These are phyloP conservation scores for Hibiscus trionum DNA, from an alignment of 345 rosid species.

Conservation along the genomic window DNA sequence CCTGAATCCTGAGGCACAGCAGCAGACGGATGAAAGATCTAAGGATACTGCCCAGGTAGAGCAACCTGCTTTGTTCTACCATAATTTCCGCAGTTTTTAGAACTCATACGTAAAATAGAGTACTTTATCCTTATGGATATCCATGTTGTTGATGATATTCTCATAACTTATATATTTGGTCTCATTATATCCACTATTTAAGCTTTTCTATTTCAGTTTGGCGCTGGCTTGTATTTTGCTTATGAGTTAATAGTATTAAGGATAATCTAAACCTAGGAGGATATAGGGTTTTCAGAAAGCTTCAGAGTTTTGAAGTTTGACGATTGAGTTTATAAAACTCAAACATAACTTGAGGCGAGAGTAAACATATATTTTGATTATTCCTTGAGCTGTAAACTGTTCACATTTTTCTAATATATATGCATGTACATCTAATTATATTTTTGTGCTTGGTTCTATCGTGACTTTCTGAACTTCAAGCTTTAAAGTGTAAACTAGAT, in stretches of 20 bases:
- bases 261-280: constrained; percentile 1
- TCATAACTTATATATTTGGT: not conserved
- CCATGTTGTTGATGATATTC: not conserved
- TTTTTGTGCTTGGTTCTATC: not conserved
- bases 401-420: not conserved
- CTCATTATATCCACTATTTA: not conserved
- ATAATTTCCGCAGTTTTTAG: not conserved
- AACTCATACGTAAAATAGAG: not conserved
- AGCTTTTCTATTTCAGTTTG: not conserved
- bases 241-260: not conserved
- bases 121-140: not conserved
- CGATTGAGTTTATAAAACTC: not conserved
- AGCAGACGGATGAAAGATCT: constrained; percentile 10
- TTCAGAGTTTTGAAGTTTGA: not conserved
- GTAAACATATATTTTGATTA: not conserved
- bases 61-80: not conserved
- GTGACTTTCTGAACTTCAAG: not conserved
- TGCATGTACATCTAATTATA: not conserved
- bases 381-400: not conserved
- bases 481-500: not conserved
- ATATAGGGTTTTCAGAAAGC: not conserved
- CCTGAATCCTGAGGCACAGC: constrained; percentile 22
- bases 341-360: not conserved
- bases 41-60: constrained; percentile 57
- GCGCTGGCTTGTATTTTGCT: not conserved